These are phyloP conservation scores for Gloeopeniophorella convolvens DNA, from an alignment of 768 basidiomycete genomes.

Conservation along the genomic window DNA sequence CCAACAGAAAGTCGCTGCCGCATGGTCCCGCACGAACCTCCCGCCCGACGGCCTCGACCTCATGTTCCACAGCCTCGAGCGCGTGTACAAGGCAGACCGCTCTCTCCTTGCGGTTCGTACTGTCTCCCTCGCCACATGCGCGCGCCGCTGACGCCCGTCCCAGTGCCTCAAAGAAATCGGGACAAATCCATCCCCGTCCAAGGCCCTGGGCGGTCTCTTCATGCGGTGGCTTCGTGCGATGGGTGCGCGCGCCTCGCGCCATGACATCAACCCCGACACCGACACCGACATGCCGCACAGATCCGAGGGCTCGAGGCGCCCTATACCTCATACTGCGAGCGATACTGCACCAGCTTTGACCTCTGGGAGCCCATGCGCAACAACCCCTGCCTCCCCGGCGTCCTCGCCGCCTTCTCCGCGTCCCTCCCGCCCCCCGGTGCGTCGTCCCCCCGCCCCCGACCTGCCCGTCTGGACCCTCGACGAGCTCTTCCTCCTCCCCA, in stretches of 20 bases:
- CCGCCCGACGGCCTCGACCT: slow-evolving; percentile 85
- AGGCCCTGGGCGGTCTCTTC: too few relatives aligned
- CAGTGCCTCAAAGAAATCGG: slow-evolving; percentile 94
- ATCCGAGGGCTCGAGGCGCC: slow-evolving; percentile 87
- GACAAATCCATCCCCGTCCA: slow-evolving; percentile 86
- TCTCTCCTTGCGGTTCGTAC: slow-evolving; percentile 59
- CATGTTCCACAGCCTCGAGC: slow-evolving; percentile 92
- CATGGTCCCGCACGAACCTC: slow-evolving; percentile 92
- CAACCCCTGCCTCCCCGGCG: slow-evolving; percentile 60
- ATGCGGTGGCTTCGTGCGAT: slow-evolving; percentile 94
- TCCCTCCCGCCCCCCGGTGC: too few relatives aligned
- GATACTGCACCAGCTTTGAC: slow-evolving; percentile 74
- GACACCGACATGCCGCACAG: too few relatives aligned
- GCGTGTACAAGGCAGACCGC: slow-evolving; percentile 86
- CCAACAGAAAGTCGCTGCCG: slow-evolving; percentile 94
- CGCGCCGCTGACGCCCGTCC: slow-evolving; percentile 9
- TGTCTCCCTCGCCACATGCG: too few relatives aligned
- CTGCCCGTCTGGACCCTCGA: slow-evolving; percentile 62
- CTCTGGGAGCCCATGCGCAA: slow-evolving; percentile 69
- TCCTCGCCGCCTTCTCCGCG: slow-evolving; percentile 56
- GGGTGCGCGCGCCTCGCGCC: slow-evolving; percentile 50
- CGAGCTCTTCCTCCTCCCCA: too few relatives aligned
- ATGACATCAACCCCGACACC: slow-evolving; percentile 18
- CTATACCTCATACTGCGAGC: slow-evolving; percentile 72
- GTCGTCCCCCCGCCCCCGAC: slow-evolving; percentile 31